Conservation (phyloP, 2,329 filamentous ascomycete species). For the Geoglossum cookeanum region DNA sequence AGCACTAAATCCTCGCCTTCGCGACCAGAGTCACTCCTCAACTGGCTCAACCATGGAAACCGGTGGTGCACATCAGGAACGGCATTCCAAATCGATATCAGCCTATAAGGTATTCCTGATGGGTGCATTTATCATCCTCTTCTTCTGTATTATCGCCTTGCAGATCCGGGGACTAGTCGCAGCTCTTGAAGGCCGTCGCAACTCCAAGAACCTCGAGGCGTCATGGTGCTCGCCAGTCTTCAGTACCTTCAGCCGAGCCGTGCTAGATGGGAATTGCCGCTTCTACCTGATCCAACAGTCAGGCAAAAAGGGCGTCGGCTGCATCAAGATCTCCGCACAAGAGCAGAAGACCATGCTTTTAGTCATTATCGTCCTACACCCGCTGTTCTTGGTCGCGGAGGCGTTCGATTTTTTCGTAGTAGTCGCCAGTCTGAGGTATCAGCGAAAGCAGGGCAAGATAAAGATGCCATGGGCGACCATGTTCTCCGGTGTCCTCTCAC, state of each 20-base stretch:
- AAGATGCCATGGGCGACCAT: constrained; percentile 7
- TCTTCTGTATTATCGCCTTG: constrained; percentile 4
- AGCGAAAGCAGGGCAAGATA: constrained; percentile 6
- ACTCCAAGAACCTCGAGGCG: neutral
- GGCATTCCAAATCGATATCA: neutral
- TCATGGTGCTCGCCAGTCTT: constrained; percentile 8
- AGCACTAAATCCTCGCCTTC: neutral
- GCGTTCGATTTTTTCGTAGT: constrained; percentile 5
- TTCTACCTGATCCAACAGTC: constrained; percentile 5
- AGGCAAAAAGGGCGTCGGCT: constrained; percentile 5
- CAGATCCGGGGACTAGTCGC: constrained; percentile 6
- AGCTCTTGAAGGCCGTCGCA: neutral
- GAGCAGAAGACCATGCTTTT: neutral
- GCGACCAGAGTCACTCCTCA: neutral
- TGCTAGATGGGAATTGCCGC: constrained; percentile 7
- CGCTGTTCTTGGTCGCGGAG: constrained; percentile 1
- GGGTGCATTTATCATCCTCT: neutral
- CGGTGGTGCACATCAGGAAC: neutral
- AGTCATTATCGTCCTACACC: neutral
- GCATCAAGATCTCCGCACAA: neutral
- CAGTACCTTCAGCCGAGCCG: constrained; percentile 7
- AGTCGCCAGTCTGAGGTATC: neutral
- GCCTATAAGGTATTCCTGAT: neutral
- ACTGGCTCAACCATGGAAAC: neutral
- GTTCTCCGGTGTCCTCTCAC: constrained; percentile 6